Evolutionary conservation across 208 protist species (phyloP).

Genomic region (Crithidia bombi): DNA sequence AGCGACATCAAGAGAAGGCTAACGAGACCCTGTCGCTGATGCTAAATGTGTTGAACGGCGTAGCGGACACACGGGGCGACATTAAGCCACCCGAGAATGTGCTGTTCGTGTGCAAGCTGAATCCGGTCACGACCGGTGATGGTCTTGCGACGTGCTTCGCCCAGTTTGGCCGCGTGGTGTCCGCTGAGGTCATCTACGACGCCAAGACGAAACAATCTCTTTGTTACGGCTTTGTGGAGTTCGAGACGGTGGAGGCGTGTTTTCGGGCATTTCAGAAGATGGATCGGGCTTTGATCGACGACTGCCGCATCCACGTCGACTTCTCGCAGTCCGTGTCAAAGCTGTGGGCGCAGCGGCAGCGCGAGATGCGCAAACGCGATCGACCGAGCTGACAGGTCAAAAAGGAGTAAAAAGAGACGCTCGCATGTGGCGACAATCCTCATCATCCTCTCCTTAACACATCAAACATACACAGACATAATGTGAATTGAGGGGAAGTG

Average conservation of each 20-base stretch:
- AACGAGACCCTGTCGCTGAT: constrained; percentile 85
- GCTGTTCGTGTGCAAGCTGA: constrained; percentile 99
- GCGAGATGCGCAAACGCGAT: constrained; percentile 51
- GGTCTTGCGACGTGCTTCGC: constrained; percentile 97
- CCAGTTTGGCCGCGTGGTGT: constrained; percentile 94
- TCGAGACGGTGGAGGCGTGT: constrained; percentile 90
- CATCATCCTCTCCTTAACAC: no score
- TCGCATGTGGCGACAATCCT: no score
- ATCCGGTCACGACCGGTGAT: constrained; percentile 94
- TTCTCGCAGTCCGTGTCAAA: constrained; percentile 97
- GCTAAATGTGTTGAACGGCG: constrained; percentile 96
- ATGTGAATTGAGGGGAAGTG: no score
- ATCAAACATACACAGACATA: no score
- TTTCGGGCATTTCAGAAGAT: constrained; percentile 96
- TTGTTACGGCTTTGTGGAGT: constrained; percentile 99
- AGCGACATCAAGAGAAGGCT: constrained; percentile 63
- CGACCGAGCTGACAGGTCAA: constrained; percentile 7
- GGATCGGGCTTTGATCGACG: constrained; percentile 98
- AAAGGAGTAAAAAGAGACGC: no score
- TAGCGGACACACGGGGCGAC: constrained; percentile 91
- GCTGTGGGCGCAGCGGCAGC: constrained; percentile 73
- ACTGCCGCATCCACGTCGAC: constrained; percentile 98
- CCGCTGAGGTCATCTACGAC: constrained; percentile 83
- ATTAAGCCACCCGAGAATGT: constrained; percentile 97
- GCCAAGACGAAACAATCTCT: constrained; percentile 80